phyloP scores from a whole-genome alignment of 129 eudicot genomes.

The Lactuca saligna region DNA sequence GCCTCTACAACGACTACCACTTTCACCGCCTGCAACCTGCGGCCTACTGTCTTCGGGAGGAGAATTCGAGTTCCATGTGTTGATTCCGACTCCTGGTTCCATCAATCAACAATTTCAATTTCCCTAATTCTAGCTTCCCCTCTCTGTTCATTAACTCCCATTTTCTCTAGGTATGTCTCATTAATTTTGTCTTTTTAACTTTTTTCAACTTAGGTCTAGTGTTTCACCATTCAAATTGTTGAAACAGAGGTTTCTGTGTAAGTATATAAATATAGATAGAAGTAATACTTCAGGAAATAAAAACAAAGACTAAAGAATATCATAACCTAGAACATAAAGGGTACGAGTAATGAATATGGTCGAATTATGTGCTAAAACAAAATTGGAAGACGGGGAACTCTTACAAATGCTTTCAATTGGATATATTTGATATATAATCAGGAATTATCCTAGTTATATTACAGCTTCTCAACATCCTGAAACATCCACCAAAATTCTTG shows the following conservation, averaged over 20 bases:
- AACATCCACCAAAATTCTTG: slow-evolving; percentile 6
- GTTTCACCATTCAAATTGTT: slow-evolving; percentile 49
- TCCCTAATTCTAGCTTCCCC: too few relatives aligned
- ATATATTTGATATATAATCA: slow-evolving; percentile 23
- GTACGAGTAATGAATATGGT: too few relatives aligned
- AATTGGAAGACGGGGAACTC: not conserved
- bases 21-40: too few relatives aligned
- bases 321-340: not conserved
- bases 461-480: slow-evolving; percentile 61
- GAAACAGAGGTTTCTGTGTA: slow-evolving; percentile 63
- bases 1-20: too few relatives aligned
- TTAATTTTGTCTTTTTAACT: too few relatives aligned
- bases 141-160: too few relatives aligned
- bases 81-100: too few relatives aligned
- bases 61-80: too few relatives aligned
- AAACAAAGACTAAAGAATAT: not conserved
- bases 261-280: not conserved
- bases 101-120: too few relatives aligned
- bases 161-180: too few relatives aligned
- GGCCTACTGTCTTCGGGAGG: too few relatives aligned
- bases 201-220: slow-evolving; percentile 33
- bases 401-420: slow-evolving; percentile 33
- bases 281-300: not conserved
- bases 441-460: slow-evolving; percentile 50
- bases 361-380: too few relatives aligned